Conservation (phyloP, 2,329 filamentous ascomycete genomes). For the Fusarium tanahbumbuense region DNA sequence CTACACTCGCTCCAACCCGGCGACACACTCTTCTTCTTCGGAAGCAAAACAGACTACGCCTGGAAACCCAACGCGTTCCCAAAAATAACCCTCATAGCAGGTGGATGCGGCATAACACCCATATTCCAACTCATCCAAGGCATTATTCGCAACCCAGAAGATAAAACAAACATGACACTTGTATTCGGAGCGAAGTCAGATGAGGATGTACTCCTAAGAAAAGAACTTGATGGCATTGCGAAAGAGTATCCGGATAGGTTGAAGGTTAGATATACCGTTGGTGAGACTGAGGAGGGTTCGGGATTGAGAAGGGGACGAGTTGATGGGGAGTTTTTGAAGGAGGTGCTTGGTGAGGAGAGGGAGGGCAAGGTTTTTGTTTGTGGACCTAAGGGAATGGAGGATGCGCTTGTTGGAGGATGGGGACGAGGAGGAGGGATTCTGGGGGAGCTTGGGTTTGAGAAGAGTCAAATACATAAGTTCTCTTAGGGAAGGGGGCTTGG, state of each 20-base stretch:
- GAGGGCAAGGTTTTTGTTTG: conserved; percentile 74
- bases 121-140: conserved; percentile 73
- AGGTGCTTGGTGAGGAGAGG: conserved; percentile 54
- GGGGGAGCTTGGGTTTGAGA: conserved; percentile 66
- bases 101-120: conserved; percentile 79
- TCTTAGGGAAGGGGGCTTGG: conserved; percentile 40
- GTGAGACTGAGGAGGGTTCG: conserved; percentile 56
- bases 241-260: conserved; percentile 66
- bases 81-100: conserved; percentile 73
- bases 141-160: conserved; percentile 70
- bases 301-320: conserved; percentile 66
- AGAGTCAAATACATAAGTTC: conserved; percentile 70
- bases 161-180: conserved; percentile 71
- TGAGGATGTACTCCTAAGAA: conserved; percentile 66
- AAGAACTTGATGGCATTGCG: conserved; percentile 67
- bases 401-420: conserved; percentile 61
- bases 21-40: conserved; percentile 65
- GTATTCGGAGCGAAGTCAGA: conserved; percentile 75
- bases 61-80: conserved; percentile 64
- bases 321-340: conserved; percentile 65
- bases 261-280: conserved; percentile 68
- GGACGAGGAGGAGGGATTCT: conserved; percentile 65
- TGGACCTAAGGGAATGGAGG: conserved; percentile 76
- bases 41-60: conserved; percentile 61
- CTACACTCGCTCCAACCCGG: conserved; percentile 74